Evolutionary conservation across 345 rosid genomes (phyloP), one percentile per base, ranked within the genome.

Genomic region (Gossypium rotundifolium): DNA sequence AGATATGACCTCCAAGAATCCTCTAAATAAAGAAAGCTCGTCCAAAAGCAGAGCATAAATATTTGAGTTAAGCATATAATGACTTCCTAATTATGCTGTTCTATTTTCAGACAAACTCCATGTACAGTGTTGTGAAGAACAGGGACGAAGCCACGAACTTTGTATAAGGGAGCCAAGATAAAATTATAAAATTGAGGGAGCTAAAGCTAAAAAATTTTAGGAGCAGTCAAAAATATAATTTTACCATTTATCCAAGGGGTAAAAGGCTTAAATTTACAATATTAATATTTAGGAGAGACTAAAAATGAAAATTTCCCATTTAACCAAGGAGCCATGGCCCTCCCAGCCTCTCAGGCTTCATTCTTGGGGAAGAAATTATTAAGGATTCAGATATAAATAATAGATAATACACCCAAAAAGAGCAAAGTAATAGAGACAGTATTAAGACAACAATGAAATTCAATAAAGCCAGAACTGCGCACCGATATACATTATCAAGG

Each of bases 401-500:
- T 67, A 5, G 2, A 48, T 48, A 45, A 66, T 46, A 12, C 17
- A 33, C 38, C 73, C 9, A 33, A 71, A 54, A 71, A 54, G 18
- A 42, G 49, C 14, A 23, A 23, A 67, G 13, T 22, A 33, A 22
- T 66, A 22, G 20, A 22, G 53, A 12, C 18, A 46, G 38, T 54
- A 8, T 12, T 20, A 71, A 55, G 48, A 8, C 40, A 20, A 71
- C 17, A 55, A 55, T 53, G 46, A 11, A 70, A 40, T 59, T 45
- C 20, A 8, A 57, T 12, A 54, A 59, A 71, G 38, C 38, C 53
- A 62, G 77, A 67, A 61, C 77, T 25, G 51, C 82, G n/a, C 46
- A 95, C 97, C 96, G 83, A 81, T 78, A 83, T 60, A 83, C 79
- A 82, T 84, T 78, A 74, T 89, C 96, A 7, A 87, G 72, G 63